Conservation (phyloP, 1,284 basidiomycete genomes). For the Tilletia caries region DNA sequence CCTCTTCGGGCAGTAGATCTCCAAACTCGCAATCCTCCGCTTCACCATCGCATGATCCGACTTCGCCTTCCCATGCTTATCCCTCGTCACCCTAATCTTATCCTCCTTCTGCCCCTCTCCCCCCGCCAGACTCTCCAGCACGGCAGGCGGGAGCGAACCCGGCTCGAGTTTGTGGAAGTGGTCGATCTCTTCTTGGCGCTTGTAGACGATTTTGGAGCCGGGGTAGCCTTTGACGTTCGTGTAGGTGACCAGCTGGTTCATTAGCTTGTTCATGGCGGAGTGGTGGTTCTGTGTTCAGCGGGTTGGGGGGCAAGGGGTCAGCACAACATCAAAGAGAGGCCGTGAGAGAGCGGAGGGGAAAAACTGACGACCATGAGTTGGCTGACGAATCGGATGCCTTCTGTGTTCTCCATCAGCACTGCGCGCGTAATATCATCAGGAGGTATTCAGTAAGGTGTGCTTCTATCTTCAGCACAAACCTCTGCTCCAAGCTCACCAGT, state of each 20-base stretch:
- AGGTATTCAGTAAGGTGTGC: neutral
- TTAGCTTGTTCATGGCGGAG: constrained; percentile 74
- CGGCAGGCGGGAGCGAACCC: neutral
- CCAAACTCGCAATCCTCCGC: constrained; percentile 77
- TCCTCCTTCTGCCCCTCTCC: constrained; percentile 21
- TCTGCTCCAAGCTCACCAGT: constrained; percentile 65
- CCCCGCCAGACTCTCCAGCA: neutral
- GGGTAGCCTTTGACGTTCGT: constrained; percentile 53
- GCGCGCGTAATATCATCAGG: constrained; percentile 59
- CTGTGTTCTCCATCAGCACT: constrained; percentile 17
- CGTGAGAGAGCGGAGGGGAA: constrained; percentile 17
- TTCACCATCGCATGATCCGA: constrained; percentile 64
- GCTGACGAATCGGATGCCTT: constrained; percentile 67
- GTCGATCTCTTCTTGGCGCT: constrained; percentile 76
- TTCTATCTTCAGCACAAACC: neutral
- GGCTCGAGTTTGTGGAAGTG: constrained; percentile 64
- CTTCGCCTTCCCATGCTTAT: constrained; percentile 65
- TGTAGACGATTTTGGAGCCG: constrained; percentile 68
- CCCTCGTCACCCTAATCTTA: constrained; percentile 79
- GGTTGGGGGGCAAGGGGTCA: constrained; percentile 54
- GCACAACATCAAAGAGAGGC: constrained; percentile 13
- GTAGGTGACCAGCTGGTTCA: constrained; percentile 66
- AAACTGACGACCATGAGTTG: constrained; percentile 78
- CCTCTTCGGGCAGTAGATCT: constrained; percentile 78
- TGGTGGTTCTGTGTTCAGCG: too few relatives aligned